Evolutionary conservation across 106 monocot genomes (phyloP).

Genomic region (Ottelia alismoides): DNA sequence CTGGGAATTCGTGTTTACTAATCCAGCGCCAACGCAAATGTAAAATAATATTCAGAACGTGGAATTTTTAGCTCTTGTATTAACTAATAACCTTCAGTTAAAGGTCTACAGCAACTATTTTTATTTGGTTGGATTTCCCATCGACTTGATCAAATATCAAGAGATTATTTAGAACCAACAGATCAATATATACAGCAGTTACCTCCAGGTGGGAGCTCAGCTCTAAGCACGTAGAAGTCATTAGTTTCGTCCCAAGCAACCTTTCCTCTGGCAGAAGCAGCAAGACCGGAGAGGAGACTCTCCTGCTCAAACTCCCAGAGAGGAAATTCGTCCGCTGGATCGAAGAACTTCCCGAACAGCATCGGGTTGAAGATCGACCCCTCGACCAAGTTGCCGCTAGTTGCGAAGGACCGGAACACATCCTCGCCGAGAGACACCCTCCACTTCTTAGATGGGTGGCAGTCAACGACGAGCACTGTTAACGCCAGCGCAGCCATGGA

Average conservation of each 20-base stretch:
- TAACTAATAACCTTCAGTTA: too few species aligned
- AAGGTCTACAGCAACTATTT: too few species aligned
- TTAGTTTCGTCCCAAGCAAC: constrained; percentile 68
- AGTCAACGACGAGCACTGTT: too few species aligned
- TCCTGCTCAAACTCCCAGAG: constrained; percentile 79
- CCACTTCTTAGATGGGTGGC: constrained; percentile 66
- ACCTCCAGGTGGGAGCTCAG: constrained; percentile 29
- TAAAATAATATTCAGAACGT: background rate
- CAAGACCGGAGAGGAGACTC: constrained; percentile 22
- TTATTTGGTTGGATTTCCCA: too few species aligned
- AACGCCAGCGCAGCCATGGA: too few species aligned
- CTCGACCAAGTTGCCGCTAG: constrained; percentile 34
- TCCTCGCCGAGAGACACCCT: constrained; percentile 48
- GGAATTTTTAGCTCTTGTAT: too few species aligned
- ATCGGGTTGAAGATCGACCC: constrained; percentile 78
- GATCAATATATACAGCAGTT: constrained; percentile 13
- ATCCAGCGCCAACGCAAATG: background rate
- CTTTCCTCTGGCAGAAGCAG: constrained; percentile 11
- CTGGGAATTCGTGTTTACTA: background rate
- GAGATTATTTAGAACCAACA: background rate
- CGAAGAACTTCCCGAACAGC: constrained; percentile 89
- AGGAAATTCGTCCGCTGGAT: constrained; percentile 91
- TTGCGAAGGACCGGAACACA: constrained; percentile 33
- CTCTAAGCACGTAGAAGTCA: constrained; percentile 34
- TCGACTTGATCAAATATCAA: background rate